Conservation (phyloP, 192 early-diverging fungal species). For the Coemansia sp. region DNA sequence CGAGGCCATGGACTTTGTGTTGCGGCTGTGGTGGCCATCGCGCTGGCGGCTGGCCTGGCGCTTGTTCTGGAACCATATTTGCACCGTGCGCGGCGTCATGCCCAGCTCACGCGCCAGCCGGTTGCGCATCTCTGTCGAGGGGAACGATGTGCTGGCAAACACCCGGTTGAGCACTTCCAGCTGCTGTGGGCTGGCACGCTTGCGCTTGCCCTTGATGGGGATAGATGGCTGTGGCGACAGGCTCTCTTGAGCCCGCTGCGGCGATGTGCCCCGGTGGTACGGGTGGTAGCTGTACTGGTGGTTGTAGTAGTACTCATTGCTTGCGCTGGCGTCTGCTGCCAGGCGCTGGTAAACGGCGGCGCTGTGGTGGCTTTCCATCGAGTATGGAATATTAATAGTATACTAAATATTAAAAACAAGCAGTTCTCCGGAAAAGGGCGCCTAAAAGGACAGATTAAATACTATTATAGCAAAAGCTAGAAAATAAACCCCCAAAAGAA, state of each 20-base stretch:
- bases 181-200: constrained; percentile 75
- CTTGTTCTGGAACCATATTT: constrained; percentile 98
- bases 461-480: not conserved
- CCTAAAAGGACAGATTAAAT: too few species aligned
- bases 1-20: constrained; percentile 43
- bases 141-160: constrained; percentile 76
- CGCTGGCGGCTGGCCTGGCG: constrained; percentile 73
- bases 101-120: constrained; percentile 73
- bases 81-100: constrained; percentile 89
- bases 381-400: too few species aligned
- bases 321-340: not conserved
- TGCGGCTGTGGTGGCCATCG: constrained; percentile 52
- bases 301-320: constrained; percentile 5
- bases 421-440: not conserved
- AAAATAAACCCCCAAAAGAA: not conserved
- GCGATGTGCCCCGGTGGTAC: constrained; percentile 18
- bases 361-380: constrained; percentile 43
- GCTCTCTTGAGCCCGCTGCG: constrained; percentile 1
- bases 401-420: not conserved
- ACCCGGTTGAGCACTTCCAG: constrained; percentile 72
- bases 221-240: constrained; percentile 19
- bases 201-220: constrained; percentile 69
- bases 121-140: constrained; percentile 76
- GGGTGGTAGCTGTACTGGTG: constrained; percentile 16
- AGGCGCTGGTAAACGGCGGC: constrained; percentile 24